Conservation (phyloP, 1,139 yeast species). For the Suhomyces panamericanus region DNA sequence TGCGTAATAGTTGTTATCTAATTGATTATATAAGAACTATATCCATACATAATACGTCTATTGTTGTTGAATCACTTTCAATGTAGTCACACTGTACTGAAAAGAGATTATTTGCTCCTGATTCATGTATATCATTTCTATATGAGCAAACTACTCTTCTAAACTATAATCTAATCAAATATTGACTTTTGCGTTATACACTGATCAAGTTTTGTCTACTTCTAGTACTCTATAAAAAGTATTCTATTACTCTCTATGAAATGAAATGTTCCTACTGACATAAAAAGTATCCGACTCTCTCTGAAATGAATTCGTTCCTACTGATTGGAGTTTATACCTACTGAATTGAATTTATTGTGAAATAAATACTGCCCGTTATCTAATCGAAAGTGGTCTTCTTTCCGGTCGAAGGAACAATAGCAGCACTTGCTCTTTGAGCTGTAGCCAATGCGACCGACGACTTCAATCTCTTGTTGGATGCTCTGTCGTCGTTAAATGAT, state of each 20-base stretch:
- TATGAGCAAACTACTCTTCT: too few species aligned
- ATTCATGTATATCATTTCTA: too few species aligned
- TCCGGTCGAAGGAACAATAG: constrained; percentile 89
- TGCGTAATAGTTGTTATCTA: neutral
- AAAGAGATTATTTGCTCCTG: too few species aligned
- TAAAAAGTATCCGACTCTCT: too few species aligned
- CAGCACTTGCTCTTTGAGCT: constrained; percentile 89
- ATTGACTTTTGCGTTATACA: too few species aligned
- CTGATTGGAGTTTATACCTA: neutral
- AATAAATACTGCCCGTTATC: neutral
- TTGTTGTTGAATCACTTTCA: neutral
- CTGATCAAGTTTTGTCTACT: too few species aligned
- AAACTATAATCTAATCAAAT: too few species aligned
- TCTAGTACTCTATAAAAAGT: too few species aligned
- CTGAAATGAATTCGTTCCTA: too few species aligned
- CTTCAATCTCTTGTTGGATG: constrained; percentile 49
- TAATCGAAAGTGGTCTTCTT: constrained; percentile 72
- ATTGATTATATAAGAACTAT: constrained; percentile 1
- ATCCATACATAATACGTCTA: neutral
- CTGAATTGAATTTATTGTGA: neutral
- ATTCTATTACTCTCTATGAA: too few species aligned
- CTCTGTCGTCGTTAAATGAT: constrained; percentile 18
- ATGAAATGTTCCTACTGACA: too few species aligned
- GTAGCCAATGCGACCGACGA: constrained; percentile 87
- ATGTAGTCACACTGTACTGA: neutral